phyloP scores from a whole-genome alignment of 768 basidiomycete genomes.

The Zangia roseola region DNA sequence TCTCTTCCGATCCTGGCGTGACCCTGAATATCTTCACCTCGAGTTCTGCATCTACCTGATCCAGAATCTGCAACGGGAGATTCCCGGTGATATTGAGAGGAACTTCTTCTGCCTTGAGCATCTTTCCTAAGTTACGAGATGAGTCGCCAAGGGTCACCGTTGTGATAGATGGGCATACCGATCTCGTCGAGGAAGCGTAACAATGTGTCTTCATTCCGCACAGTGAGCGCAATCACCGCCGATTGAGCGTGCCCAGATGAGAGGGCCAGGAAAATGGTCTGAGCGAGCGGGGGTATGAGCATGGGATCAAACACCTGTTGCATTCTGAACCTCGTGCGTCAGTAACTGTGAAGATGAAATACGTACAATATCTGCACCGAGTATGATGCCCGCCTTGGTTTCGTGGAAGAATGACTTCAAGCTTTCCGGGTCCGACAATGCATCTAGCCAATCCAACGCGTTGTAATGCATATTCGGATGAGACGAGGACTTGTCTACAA shows the following conservation, averaged over 20 bases:
- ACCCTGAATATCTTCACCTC: conserved; percentile 48
- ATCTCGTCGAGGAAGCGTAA: conserved; percentile 41
- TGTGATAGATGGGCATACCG: conserved; percentile 16
- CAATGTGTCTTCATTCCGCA: conserved; percentile 57
- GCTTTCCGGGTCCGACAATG: conserved; percentile 37
- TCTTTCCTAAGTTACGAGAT: conserved; percentile 14
- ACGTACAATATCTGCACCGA: conserved; percentile 70
- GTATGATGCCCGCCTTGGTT: conserved; percentile 52
- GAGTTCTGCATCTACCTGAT: conserved; percentile 34
- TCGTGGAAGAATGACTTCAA: conserved; percentile 34
- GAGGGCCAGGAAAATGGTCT: conserved; percentile 40
- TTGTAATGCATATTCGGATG: conserved; percentile 46
- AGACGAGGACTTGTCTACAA: conserved; percentile 52
- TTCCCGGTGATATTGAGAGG: conserved; percentile 4
- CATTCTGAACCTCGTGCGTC: neutral
- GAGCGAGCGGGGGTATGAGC: conserved; percentile 56
- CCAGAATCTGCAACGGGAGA: conserved; percentile 27
- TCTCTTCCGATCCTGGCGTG: conserved; percentile 15
- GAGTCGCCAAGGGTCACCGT: neutral
- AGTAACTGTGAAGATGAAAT: neutral
- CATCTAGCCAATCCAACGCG: conserved; percentile 66
- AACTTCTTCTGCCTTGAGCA: conserved; percentile 31
- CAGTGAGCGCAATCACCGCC: conserved; percentile 40
- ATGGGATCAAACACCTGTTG: conserved; percentile 65
- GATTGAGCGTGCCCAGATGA: conserved; percentile 13